These are phyloP conservation scores for Gnetum montanum DNA, from an alignment of 75 land plant genomes.

Conservation along the genomic window DNA sequence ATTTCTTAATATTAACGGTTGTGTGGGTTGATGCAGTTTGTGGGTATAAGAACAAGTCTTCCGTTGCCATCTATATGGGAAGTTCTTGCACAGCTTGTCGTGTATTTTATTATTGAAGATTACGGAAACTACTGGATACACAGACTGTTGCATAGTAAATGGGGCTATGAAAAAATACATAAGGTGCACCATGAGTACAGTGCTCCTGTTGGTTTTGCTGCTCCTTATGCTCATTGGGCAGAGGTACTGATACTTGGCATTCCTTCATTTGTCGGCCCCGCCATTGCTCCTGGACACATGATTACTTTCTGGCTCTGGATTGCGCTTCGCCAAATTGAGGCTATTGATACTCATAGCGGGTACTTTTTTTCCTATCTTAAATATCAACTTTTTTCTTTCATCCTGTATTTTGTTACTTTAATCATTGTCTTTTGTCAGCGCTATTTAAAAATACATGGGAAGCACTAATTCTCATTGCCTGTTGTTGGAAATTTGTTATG, in stretches of 20 bases:
- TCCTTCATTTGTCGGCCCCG: slow-evolving; percentile 81
- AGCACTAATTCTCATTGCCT: too few species aligned
- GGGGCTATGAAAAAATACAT: slow-evolving; percentile 90
- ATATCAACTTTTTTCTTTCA: neutral
- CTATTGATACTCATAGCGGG: slow-evolving; percentile 91
- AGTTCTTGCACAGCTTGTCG: slow-evolving; percentile 44
- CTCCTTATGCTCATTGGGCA: slow-evolving; percentile 93
- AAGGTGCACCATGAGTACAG: slow-evolving; percentile 78
- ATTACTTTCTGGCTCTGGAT: slow-evolving; percentile 93
- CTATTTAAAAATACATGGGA: too few species aligned
- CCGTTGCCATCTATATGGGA: slow-evolving; percentile 74
- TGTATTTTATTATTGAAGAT: slow-evolving; percentile 77
- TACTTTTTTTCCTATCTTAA: slow-evolving; percentile 24
- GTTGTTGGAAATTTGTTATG: too few species aligned
- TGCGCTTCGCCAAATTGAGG: slow-evolving; percentile 75
- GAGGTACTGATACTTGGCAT: slow-evolving; percentile 85
- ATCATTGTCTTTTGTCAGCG: too few species aligned
- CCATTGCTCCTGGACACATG: slow-evolving; percentile 83
- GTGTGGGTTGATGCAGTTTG: slow-evolving; percentile 15
- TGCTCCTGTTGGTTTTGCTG: slow-evolving; percentile 82
- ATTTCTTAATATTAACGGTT: neutral
- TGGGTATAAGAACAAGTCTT: slow-evolving; percentile 64
- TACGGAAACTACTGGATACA: slow-evolving; percentile 89
- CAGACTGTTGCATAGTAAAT: slow-evolving; percentile 62
- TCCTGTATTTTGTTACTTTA: neutral